phyloP scores from a whole-genome alignment of 148 eudicot genomes.

The Chenopodium berlandieri region DNA sequence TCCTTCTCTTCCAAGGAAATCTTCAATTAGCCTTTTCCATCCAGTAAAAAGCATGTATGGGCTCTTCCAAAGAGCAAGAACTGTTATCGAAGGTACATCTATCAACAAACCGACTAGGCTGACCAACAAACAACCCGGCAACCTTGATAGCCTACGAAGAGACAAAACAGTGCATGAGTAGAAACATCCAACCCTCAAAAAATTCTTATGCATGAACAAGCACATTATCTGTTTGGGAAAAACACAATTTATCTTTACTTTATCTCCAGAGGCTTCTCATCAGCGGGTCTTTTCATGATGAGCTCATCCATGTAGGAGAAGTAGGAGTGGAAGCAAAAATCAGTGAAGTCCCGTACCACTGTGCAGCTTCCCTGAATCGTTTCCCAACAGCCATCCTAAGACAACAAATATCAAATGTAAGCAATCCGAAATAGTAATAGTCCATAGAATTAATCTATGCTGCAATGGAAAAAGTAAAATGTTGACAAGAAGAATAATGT shows the following conservation, averaged over 20 bases:
- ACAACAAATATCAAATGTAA: not conserved
- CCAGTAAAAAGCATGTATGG: constrained; percentile 86
- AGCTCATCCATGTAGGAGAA: constrained; percentile 92
- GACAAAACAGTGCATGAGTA: not conserved
- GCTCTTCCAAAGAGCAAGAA: constrained; percentile 81
- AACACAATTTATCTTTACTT: constrained; percentile 40
- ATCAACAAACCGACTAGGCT: constrained; percentile 49
- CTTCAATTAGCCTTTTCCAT: constrained; percentile 88
- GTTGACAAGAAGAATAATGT: not conserved
- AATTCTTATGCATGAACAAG: not conserved
- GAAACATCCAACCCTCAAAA: not conserved
- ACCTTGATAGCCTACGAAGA: constrained; percentile 42
- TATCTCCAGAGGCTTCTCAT: constrained; percentile 61
- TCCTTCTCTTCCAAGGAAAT: constrained; percentile 83
- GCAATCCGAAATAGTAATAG: not conserved
- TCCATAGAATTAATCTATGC: not conserved
- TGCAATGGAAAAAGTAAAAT: not conserved
- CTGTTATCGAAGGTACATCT: constrained; percentile 62
- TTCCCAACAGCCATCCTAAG: constrained; percentile 68
- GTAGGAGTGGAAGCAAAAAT: constrained; percentile 88
- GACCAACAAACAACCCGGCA: constrained; percentile 65
- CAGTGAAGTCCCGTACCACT: constrained; percentile 71
- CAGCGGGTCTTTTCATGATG: constrained; percentile 49
- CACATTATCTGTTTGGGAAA: not conserved
- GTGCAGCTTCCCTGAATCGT: constrained; percentile 64